Evolutionary conservation across 1,139 yeast genomes (phyloP).

Genomic region (Yamadazyma siamensis): DNA sequence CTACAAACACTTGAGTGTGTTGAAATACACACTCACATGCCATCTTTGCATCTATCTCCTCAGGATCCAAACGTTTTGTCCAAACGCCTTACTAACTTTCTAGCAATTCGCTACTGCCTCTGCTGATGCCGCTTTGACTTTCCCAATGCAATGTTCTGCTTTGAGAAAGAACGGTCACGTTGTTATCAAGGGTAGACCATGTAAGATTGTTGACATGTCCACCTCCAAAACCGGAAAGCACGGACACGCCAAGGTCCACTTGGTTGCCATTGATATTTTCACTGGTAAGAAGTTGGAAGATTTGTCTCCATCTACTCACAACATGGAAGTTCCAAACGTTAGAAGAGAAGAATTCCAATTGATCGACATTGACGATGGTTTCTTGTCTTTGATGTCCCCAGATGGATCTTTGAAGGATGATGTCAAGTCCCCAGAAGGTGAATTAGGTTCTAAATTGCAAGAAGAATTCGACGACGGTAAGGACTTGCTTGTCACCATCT

Average conservation of each 20-base stretch:
- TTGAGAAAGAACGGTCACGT: conserved; percentile 99
- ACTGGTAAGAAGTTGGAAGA: conserved; percentile 99
- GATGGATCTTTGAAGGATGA: conserved; percentile 99
- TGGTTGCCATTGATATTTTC: conserved; percentile 98
- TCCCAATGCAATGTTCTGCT: conserved; percentile 99
- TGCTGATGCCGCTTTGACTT: conserved; percentile 98
- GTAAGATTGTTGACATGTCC: conserved; percentile 99
- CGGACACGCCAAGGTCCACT: conserved; percentile 99
- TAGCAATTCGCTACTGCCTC: conserved; percentile 97
- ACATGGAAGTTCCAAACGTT: conserved; percentile 99
- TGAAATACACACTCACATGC: no score
- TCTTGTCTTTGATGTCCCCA: conserved; percentile 91
- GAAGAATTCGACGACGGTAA: conserved; percentile 95
- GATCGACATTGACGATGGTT: conserved; percentile 97
- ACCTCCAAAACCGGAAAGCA: conserved; percentile 99
- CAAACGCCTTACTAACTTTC: no score
- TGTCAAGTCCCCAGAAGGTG: conserved; percentile 97
- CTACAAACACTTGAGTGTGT: no score
- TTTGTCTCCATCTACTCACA: conserved; percentile 99
- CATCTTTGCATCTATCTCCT: no score
- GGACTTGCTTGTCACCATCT: conserved; percentile 93
- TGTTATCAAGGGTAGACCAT: conserved; percentile 98
- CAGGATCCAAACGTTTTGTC: no score
- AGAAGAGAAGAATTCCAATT: conserved; percentile 93
- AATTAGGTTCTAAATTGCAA: conserved; percentile 90